Evolutionary conservation across 1,284 basidiomycete species (phyloP).

Genomic region (Ceratobasidium sp.): DNA sequence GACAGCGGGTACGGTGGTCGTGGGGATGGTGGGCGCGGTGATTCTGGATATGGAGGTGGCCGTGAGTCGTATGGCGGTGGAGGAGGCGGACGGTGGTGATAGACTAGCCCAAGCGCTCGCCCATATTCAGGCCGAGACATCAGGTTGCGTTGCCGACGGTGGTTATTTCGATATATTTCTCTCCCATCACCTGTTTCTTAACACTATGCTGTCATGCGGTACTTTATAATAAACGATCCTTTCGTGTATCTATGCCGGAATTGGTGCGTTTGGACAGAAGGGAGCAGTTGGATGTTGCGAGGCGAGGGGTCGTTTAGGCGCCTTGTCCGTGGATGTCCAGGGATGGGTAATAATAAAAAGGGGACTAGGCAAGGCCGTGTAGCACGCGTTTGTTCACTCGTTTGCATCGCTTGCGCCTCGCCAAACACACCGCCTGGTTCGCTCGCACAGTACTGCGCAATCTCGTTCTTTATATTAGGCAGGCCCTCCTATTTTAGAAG

Average conservation of each 20-base stretch:
- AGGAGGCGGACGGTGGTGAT: slow-evolving; percentile 53
- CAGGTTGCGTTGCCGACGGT: slow-evolving; percentile 54
- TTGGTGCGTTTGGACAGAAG: neutral
- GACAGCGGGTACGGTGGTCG: slow-evolving; percentile 58
- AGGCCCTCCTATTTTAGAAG: slow-evolving; percentile 36
- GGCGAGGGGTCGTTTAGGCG: slow-evolving; percentile 7
- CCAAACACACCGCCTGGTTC: slow-evolving; percentile 23
- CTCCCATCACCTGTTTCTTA: slow-evolving; percentile 21
- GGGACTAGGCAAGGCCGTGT: neutral
- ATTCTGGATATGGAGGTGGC: slow-evolving; percentile 68
- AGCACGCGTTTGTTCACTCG: slow-evolving; percentile 6
- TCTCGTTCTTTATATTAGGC: slow-evolving; percentile 31
- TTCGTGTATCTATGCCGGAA: slow-evolving; percentile 25
- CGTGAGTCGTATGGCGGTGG: slow-evolving; percentile 53
- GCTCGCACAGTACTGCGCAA: slow-evolving; percentile 2
- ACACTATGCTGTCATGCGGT: neutral
- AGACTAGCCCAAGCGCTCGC: slow-evolving; percentile 58
- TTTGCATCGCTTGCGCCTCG: slow-evolving; percentile 23
- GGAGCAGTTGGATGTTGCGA: neutral
- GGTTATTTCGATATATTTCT: slow-evolving; percentile 27
- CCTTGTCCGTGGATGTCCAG: slow-evolving; percentile 31
- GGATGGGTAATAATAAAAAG: too few species aligned
- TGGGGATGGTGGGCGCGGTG: slow-evolving; percentile 68
- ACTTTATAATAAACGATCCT: slow-evolving; percentile 27
- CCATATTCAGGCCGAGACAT: too few species aligned